Base-by-base conservation (phyloP, 805 yeast species). In the Metschnikowia henanensis region DNA sequence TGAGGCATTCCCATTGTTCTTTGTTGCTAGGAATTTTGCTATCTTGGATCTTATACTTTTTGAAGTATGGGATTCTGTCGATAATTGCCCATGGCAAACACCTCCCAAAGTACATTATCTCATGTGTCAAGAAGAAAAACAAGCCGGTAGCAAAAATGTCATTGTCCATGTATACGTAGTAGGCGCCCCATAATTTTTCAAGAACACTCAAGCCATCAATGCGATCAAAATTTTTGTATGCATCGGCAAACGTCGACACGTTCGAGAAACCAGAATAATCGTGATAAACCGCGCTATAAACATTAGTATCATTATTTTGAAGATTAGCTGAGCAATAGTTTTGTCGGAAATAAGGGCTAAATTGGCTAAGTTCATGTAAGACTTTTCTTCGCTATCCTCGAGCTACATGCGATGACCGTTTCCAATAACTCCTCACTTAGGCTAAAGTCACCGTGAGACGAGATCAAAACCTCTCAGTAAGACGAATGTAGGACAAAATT, bases 1-100 rank as follows among this genome's bases (percentile, higher is more conserved):
- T 86, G 56, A 88, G 73, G 68, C 99, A 92, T 66, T 87, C 90
- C 91, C 95, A 81, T 65, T 92, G 97, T 70, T 92, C 97, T 62
- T 77, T 76, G 47, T 78, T 76, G 36, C 87, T 73, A 31, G 97
- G 96, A 42, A 84, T 67, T 63, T 88, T 88, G 31, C 85, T 79
- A 37, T 88, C 90, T 73, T 92, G 99, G 56, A 94, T 84, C 70
- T 92, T 92, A 75, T 80, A 92, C 65, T 77, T 81, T 58, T 82
- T 79, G 77, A 92, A 94, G 62, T 77, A 87, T 30, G 96, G 95
- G 47, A 90, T 80, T 57, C 78, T 75, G 65, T 91, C 98, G 53
- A 92, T 79, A 51, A 92, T 77, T 64, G 80, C 79, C 97, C 97
- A 92, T 17, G 98, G 98, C 52, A 92, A 59, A 60, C 91, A 85